Evolutionary conservation across 2,329 filamentous ascomycete species (phyloP).

Genomic region (Botrytis hyacinthi): DNA sequence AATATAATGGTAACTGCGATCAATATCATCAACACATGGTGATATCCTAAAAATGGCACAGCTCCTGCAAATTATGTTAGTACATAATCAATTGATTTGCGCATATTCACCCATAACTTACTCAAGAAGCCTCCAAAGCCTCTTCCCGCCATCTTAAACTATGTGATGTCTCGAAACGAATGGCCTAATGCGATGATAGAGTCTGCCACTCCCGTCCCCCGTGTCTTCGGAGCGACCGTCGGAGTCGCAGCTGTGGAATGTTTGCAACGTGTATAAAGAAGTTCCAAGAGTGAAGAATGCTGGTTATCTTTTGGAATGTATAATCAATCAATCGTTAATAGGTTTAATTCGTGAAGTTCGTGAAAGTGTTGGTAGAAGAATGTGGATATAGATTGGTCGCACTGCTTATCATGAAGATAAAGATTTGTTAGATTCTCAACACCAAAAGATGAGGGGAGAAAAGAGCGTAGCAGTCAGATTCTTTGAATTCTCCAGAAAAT

Average conservation of each 20-base stretch:
- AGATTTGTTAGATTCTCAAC: conserved; percentile 18
- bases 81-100: conserved; percentile 2
- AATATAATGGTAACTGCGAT: conserved; percentile 93
- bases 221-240: conserved; percentile 34
- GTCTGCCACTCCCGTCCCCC: conserved; percentile 39
- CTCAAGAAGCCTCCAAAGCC: conserved; percentile 37
- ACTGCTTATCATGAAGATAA: conserved; percentile 19
- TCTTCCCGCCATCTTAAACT: conserved; percentile 26
- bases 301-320: conserved; percentile 9
- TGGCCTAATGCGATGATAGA: conserved; percentile 15
- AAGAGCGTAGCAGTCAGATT: conserved; percentile 13
- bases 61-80: conserved; percentile 48
- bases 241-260: conserved; percentile 39
- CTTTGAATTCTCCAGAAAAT: conserved; percentile 5
- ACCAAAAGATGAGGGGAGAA: neutral
- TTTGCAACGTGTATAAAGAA: conserved; percentile 24
- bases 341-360: neutral
- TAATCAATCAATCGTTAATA: neutral
- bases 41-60: conserved; percentile 68
- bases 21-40: conserved; percentile 94
- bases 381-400: conserved; percentile 18
- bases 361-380: conserved; percentile 7
- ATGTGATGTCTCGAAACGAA: conserved; percentile 21
- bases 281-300: conserved; percentile 29
- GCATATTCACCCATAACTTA: conserved; percentile 29